Evolutionary conservation across 108 stramenopile species (phyloP).

Genomic region (Pseudonitzschia pungens): DNA sequence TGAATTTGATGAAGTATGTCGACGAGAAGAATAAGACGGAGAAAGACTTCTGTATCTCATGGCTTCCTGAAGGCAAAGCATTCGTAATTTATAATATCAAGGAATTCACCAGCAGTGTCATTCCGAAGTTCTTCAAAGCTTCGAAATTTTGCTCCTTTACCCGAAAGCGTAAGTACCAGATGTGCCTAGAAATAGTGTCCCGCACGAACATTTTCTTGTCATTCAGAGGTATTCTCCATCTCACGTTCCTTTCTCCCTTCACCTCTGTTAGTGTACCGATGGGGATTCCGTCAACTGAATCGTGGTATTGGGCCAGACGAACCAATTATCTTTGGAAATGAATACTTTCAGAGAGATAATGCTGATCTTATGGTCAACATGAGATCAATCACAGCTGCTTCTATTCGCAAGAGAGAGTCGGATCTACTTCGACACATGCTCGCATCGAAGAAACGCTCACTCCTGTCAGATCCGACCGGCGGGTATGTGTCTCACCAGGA

Average conservation of each 20-base stretch:
- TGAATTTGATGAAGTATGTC: slow-evolving; percentile 59
- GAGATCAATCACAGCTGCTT: slow-evolving; percentile 54
- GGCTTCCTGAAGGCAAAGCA: slow-evolving; percentile 66
- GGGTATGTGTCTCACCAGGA: neutral
- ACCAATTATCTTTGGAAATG: slow-evolving; percentile 72
- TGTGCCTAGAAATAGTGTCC: too few relatives aligned
- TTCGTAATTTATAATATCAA: slow-evolving; percentile 75
- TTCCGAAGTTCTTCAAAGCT: slow-evolving; percentile 82
- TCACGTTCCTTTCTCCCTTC: too few relatives aligned
- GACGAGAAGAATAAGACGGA: slow-evolving; percentile 24
- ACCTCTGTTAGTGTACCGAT: slow-evolving; percentile 62
- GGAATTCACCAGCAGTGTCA: slow-evolving; percentile 69
- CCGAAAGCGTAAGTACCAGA: slow-evolving; percentile 56
- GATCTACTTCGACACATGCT: slow-evolving; percentile 23
- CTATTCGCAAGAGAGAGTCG: slow-evolving; percentile 48
- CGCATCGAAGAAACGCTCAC: slow-evolving; percentile 26
- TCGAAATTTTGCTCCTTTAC: slow-evolving; percentile 83
- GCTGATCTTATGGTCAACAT: slow-evolving; percentile 61
- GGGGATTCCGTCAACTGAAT: slow-evolving; percentile 73
- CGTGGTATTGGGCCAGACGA: slow-evolving; percentile 67
- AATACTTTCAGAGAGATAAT: slow-evolving; percentile 60
- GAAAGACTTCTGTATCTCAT: slow-evolving; percentile 45
- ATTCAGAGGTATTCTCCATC: too few relatives aligned
- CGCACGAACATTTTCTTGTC: too few relatives aligned
- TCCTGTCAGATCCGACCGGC: slow-evolving; percentile 15